Evolutionary conservation across 805 yeast genomes (phyloP).

Genomic region (Candida rishiriensis): DNA sequence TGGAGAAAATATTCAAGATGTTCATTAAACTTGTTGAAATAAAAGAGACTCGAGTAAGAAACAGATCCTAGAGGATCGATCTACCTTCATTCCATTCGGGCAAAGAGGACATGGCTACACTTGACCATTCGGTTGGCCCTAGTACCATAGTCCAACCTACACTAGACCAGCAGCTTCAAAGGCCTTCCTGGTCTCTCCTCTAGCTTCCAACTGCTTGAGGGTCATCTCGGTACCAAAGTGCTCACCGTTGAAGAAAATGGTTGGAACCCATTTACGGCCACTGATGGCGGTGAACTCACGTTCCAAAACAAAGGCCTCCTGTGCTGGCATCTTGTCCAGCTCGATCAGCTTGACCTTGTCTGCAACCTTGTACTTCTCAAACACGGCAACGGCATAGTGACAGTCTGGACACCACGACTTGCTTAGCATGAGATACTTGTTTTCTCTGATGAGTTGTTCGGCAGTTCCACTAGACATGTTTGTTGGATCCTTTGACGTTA

Average conservation of each 20-base stretch:
- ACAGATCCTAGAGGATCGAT: no score
- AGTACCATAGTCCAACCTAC: neutral
- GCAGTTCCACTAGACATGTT: slow-evolving; percentile 32
- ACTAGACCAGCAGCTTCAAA: slow-evolving; percentile 32
- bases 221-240: slow-evolving; percentile 55
- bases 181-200: slow-evolving; percentile 30
- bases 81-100: no score
- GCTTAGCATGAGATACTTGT: slow-evolving; percentile 54
- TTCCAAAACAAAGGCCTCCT: slow-evolving; percentile 50
- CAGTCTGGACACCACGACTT: slow-evolving; percentile 83
- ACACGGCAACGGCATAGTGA: slow-evolving; percentile 53
- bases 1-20: no score
- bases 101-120: no score
- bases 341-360: slow-evolving; percentile 54
- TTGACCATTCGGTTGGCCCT: no score
- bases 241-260: slow-evolving; percentile 56
- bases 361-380: slow-evolving; percentile 47
- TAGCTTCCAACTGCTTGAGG: slow-evolving; percentile 35
- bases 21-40: no score
- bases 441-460: slow-evolving; percentile 37
- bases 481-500: neutral
- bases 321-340: slow-evolving; percentile 48
- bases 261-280: slow-evolving; percentile 67
- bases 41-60: no score
- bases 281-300: slow-evolving; percentile 51